These are phyloP conservation scores for Linnemannia elongata DNA, from an alignment of 192 early-diverging fungal genomes.

Conservation along the genomic window DNA sequence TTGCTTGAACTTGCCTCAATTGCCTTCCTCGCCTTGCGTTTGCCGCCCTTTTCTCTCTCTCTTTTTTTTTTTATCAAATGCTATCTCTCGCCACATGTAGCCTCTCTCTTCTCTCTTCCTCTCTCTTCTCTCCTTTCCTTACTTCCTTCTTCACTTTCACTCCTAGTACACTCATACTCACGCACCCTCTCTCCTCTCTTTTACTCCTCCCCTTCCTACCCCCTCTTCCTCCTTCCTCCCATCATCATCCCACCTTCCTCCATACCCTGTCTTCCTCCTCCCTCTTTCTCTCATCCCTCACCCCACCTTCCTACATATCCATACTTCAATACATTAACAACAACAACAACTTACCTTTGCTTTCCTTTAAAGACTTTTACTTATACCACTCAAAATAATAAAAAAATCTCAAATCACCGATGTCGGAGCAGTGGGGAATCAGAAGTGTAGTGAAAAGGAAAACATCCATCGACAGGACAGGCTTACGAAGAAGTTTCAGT, in stretches of 20 bases:
- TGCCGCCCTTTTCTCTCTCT: slow-evolving; percentile 2
- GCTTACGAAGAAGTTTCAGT: slow-evolving; percentile 4
- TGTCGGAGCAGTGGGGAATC: neutral
- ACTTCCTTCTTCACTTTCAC: neutral
- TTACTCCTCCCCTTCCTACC: neutral
- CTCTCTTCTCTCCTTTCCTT: neutral
- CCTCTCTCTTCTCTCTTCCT: neutral
- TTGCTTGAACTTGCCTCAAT: neutral
- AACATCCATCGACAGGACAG: slow-evolving; percentile 41
- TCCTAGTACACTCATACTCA: neutral
- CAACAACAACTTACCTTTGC: neutral
- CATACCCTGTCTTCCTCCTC: neutral
- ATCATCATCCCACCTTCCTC: neutral
- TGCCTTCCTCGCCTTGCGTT: neutral
- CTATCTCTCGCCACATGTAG: too few species aligned
- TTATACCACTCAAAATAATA: neutral
- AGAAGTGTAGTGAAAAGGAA: slow-evolving; percentile 4
- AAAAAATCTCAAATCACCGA: neutral
- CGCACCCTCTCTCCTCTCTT: neutral
- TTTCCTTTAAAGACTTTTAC: neutral
- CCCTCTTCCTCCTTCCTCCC: neutral
- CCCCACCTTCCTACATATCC: neutral
- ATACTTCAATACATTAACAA: neutral
- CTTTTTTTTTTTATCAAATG: neutral
- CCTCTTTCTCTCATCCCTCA: too few species aligned